Conservation (phyloP, 208 protist species). For the Acanthamoeba castellanii region DNA sequence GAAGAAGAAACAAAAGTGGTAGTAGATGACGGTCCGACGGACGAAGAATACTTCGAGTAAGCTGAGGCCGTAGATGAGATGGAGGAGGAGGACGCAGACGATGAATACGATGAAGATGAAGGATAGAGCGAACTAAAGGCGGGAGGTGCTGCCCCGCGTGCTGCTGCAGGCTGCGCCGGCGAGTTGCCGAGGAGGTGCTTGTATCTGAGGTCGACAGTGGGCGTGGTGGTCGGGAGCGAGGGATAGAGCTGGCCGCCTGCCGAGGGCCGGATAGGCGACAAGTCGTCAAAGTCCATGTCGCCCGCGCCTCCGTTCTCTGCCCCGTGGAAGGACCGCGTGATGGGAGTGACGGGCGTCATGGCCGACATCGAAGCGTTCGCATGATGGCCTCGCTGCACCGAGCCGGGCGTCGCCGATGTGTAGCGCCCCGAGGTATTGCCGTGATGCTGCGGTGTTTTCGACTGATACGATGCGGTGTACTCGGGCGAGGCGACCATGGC, state of each 20-base stretch:
- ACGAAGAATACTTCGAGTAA: no score
- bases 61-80: no score
- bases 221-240: slow-evolving; percentile 20
- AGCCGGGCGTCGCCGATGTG: not conserved
- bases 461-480: not conserved
- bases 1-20: no score
- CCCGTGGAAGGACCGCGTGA: not conserved
- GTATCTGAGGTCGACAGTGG: slow-evolving; percentile 16
- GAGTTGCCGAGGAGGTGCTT: slow-evolving; percentile 40
- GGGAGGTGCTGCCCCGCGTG: not conserved
- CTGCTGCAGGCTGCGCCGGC: not conserved
- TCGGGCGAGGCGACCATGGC: slow-evolving; percentile 8
- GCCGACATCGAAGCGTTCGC: not conserved
- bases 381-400: not conserved
- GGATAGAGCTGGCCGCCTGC: not conserved
- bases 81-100: not conserved
- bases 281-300: slow-evolving; percentile 10
- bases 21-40: no score
- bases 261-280: slow-evolving; percentile 36
- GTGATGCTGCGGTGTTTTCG: not conserved
- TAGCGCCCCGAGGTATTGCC: not conserved
- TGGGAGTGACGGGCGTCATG: slow-evolving; percentile 7
- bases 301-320: not conserved
- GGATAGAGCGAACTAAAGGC: not conserved
- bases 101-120: not conserved